Percentiles rank a stretch among this genome's conserved stretches.
These are phyloP conservation scores for Coemansia sp. DNA, from an alignment of 192 early-diverging fungal species.

Conservation along the genomic window DNA sequence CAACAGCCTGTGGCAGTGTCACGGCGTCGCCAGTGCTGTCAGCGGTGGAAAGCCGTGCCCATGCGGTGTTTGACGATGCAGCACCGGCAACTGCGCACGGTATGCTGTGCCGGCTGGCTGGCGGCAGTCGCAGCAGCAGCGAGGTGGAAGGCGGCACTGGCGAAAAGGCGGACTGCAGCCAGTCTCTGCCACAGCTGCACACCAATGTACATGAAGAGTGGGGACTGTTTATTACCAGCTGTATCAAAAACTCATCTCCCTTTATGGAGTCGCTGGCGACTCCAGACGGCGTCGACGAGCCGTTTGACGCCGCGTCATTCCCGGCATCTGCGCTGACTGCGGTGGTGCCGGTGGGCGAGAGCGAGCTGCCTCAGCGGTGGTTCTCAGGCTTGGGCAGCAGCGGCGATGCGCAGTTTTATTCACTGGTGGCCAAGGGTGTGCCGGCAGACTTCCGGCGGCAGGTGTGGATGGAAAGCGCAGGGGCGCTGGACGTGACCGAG, in stretches of 20 bases:
- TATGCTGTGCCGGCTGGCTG: constrained; percentile 46
- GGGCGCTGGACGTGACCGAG: constrained; percentile 20
- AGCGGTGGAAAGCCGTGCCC: constrained; percentile 1
- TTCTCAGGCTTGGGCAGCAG: constrained; percentile 11
- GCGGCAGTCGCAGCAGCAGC: constrained; percentile 9
- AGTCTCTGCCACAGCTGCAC: constrained; percentile 15
- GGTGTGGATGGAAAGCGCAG: constrained; percentile 49
- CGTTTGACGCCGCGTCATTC: background rate
- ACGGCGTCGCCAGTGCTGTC: constrained; percentile 24
- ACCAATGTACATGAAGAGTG: constrained; percentile 25
- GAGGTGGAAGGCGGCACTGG: background rate
- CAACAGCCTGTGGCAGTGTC: constrained; percentile 23
- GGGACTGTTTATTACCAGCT: constrained; percentile 27
- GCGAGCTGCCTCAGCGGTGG: constrained; percentile 23
- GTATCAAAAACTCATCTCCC: constrained; percentile 9
- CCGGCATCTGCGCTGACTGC: constrained; percentile 4
- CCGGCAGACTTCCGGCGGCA: constrained; percentile 31
- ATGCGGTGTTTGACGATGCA: constrained; percentile 4
- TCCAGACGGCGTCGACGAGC: background rate
- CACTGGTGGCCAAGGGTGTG: constrained; percentile 28
- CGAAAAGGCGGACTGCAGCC: background rate
- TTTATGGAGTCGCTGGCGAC: background rate
- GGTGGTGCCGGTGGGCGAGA: constrained; percentile 9
- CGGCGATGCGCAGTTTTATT: constrained; percentile 9
- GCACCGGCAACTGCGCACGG: constrained; percentile 31